Evolutionary conservation across 2,329 filamentous ascomycete species (phyloP), one percentile per base, ranked within the genome.

Genomic region (Aschersonia sp.): DNA sequence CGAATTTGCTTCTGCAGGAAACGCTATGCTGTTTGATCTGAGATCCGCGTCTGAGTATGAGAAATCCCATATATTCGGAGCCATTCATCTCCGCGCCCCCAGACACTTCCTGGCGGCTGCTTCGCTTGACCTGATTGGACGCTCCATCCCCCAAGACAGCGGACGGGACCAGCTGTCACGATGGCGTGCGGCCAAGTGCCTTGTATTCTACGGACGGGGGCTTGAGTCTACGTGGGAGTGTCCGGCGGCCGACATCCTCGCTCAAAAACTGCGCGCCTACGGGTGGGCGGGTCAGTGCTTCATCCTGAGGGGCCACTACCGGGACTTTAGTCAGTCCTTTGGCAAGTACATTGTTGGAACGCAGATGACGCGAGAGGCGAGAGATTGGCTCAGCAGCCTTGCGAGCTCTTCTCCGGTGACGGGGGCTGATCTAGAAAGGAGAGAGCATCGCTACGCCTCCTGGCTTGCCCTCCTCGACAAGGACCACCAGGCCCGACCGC

Each of bases 261-360:
- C 67, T 22, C 57, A 65, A 40, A 73, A 72, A 50, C 63, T 78
- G 46, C 67, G 60, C 45, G 56, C 57, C 12, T 64, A 67, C 52
- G 70, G 68, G 29, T 78, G 75, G 75, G 51, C 53, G 1, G 75
- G 75, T 2, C 67, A 69, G 41, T 71, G 66, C 50, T 77, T 77
- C 53, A 62, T 78, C 6, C 63, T 78, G 35, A 76, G 76, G 54
- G 74, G 75, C 0, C 71, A 75, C 47, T 78, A 73, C 55, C 66
- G 67, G 44, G 74, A 78, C 51, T 78, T 78, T 51, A 73, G 71
- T 12, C 63, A 64, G 30, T 72, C 71, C 0, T 78, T 75, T 51
- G 68, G 69, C 50, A 70, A 69, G 50, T 70, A 74, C 50, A 72
- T 76, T 50, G 63, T 63, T 22, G 68, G 66, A 5, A 55, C 60